These are phyloP conservation scores for Conticribra weissflogii DNA, from an alignment of 108 stramenopile species.

Conservation along the genomic window DNA sequence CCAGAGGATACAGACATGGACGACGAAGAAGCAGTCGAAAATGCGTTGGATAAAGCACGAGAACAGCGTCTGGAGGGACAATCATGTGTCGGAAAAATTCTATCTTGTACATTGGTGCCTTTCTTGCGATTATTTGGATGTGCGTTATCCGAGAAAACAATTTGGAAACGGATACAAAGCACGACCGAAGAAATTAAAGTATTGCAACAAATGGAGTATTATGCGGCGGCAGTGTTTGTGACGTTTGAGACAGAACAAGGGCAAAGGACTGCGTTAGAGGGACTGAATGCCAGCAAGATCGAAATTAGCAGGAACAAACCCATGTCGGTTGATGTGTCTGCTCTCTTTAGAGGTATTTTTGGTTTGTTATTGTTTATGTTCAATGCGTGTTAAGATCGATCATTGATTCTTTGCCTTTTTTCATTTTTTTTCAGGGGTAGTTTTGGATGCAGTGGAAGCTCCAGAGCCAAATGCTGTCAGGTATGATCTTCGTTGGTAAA, in stretches of 20 bases:
- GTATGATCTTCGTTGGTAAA: constrained; percentile 14
- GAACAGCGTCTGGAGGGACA: constrained; percentile 22
- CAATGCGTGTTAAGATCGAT: too few species aligned
- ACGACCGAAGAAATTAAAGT: constrained; percentile 62
- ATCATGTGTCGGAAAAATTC: constrained; percentile 39
- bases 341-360: constrained; percentile 48
- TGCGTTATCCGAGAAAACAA: constrained; percentile 35
- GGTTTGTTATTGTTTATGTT: too few species aligned
- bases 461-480: constrained; percentile 64
- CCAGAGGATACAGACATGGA: constrained; percentile 53
- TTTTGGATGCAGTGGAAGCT: constrained; percentile 61
- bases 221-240: constrained; percentile 64
- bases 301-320: constrained; percentile 50
- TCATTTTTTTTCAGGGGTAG: background rate
- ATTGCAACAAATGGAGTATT: constrained; percentile 59
- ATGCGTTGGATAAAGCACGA: constrained; percentile 28
- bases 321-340: constrained; percentile 32
- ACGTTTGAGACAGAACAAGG: constrained; percentile 87
- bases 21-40: constrained; percentile 48
- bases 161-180: constrained; percentile 44
- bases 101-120: constrained; percentile 35
- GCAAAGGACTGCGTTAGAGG: constrained; percentile 65
- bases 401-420: too few species aligned
- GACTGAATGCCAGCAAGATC: constrained; percentile 54
- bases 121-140: constrained; percentile 41